Conservation (phyloP, 2,329 filamentous ascomycete genomes). For the Microsporum ferrugineum region DNA sequence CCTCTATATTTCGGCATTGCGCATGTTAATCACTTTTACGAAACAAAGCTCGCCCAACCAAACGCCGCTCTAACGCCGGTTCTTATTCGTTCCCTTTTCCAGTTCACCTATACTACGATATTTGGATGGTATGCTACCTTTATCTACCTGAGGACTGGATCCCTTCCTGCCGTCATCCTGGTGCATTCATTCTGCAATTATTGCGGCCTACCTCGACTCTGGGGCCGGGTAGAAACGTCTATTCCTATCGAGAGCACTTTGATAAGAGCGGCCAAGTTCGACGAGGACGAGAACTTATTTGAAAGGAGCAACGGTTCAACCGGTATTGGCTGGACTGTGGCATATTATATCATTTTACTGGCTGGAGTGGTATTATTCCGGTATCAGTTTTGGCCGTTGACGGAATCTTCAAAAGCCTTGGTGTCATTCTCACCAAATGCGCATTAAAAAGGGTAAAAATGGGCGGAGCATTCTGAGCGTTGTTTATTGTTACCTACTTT, state of each 20-base stretch:
- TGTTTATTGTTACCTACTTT: neutral
- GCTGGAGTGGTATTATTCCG: constrained; percentile 62
- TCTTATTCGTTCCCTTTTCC: constrained; percentile 62
- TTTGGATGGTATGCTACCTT: constrained; percentile 94
- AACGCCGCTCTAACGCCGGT: constrained; percentile 52
- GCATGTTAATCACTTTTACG: constrained; percentile 91
- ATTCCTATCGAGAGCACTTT: constrained; percentile 28
- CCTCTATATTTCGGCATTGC: constrained; percentile 87
- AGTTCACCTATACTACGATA: constrained; percentile 80
- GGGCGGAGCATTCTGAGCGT: neutral
- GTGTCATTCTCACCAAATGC: constrained; percentile 20
- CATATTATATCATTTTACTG: constrained; percentile 69
- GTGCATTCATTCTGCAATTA: constrained; percentile 87
- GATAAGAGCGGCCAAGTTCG: constrained; percentile 32
- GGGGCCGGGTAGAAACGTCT: constrained; percentile 57
- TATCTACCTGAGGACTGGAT: constrained; percentile 73
- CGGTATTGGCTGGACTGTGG: constrained; percentile 54
- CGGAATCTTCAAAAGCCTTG: constrained; percentile 40
- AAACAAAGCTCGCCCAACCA: constrained; percentile 74
- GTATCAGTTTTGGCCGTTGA: constrained; percentile 58
- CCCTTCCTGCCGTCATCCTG: constrained; percentile 59
- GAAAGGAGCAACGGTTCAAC: constrained; percentile 21
- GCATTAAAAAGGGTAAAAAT: neutral
- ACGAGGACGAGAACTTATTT: constrained; percentile 19
- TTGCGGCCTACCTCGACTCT: constrained; percentile 77